Evolutionary conservation across 768 basidiomycete species (phyloP), one percentile per base, ranked within the genome.

Genomic region (Tylopilus cervinicoccineus): DNA sequence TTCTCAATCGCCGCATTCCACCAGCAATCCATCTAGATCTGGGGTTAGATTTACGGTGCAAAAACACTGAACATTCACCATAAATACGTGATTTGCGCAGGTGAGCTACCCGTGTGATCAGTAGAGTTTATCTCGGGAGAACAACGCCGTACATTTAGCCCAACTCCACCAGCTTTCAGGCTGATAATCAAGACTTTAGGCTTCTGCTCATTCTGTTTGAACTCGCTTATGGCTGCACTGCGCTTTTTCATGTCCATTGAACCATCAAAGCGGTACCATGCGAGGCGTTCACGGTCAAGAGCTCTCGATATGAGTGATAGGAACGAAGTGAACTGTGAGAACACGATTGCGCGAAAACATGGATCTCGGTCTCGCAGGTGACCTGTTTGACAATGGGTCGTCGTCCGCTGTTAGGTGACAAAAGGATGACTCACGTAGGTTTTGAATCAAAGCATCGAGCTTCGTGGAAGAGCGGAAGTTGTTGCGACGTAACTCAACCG

Each of bases 391-490:
- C 23, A 37, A 56, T 50, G 24, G 29, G 8, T 43, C n/a, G 46
- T 32, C 14, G 2, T 2, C 27, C n/a, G 12, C 6, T 8, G 7
- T 31, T 19, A 28, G 39, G 32, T 9, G n/a, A 43, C 16, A 12
- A 43, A 31, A 20, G n/a, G 20, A 33, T 1, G 55, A 72, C 74
- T 45, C 61, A 80, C 89, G 76, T 5, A 98, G 76, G 61, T 85
- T 78, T 49, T 79, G 75, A 9, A 89, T 66, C 23, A 98, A 70
- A 1, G 93, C 93, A 46, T 93, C 80, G 4, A 98, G 72, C 67
- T 98, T 98, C 1, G 94, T 96, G 9, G 90, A 93, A 5, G 90
- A 87, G 32, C 81, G 78, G 67, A 96, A 91, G 67, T 94, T 82
- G 54, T 92, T 92, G 55, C 83, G 80, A 11, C 88, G 75, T 38